Percentiles rank a stretch among this genome's conserved stretches.
These are phyloP conservation scores for Botryotinia convoluta DNA, from an alignment of 2,329 filamentous ascomycete species.

Conservation along the genomic window DNA sequence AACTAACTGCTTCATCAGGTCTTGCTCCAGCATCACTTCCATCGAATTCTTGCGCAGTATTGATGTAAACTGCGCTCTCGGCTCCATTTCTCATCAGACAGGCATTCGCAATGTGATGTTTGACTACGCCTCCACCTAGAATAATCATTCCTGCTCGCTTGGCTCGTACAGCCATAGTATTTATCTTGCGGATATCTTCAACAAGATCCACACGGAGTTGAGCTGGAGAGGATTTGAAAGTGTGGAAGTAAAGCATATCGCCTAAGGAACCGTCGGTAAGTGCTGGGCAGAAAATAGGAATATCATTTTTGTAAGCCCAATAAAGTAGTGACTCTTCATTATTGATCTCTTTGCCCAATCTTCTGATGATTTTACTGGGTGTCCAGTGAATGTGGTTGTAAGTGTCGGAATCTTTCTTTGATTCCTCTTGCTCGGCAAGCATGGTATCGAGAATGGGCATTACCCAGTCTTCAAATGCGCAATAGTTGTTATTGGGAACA, in stretches of 20 bases:
- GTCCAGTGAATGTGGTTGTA: constrained; percentile 74
- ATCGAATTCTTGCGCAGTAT: constrained; percentile 96
- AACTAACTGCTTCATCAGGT: constrained; percentile 95
- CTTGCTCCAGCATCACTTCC: constrained; percentile 93
- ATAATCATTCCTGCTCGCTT: constrained; percentile 93
- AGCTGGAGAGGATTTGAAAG: constrained; percentile 80
- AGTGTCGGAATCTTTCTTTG: constrained; percentile 54
- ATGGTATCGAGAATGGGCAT: constrained; percentile 92
- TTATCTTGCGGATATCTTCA: constrained; percentile 88
- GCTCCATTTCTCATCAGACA: constrained; percentile 97
- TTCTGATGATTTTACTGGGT: constrained; percentile 84
- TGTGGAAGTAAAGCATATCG: constrained; percentile 99
- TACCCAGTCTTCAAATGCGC: constrained; percentile 96
- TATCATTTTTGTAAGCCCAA: constrained; percentile 96
- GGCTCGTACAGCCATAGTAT: constrained; percentile 84
- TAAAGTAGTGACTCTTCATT: constrained; percentile 85
- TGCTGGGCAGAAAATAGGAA: constrained; percentile 95
- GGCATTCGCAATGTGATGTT: constrained; percentile 98
- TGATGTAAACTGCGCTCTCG: constrained; percentile 95
- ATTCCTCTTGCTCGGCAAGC: constrained; percentile 88
- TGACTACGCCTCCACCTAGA: constrained; percentile 89
- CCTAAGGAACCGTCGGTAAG: constrained; percentile 92
- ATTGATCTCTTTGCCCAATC: constrained; percentile 91
- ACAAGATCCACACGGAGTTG: constrained; percentile 88
- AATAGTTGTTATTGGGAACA: constrained; percentile 97